A percentile compares a stretch with the other conserved stretches of the same genome.
Conservation (phyloP, 768 basidiomycete genomes). For the Termitomyces sp. region DNA sequence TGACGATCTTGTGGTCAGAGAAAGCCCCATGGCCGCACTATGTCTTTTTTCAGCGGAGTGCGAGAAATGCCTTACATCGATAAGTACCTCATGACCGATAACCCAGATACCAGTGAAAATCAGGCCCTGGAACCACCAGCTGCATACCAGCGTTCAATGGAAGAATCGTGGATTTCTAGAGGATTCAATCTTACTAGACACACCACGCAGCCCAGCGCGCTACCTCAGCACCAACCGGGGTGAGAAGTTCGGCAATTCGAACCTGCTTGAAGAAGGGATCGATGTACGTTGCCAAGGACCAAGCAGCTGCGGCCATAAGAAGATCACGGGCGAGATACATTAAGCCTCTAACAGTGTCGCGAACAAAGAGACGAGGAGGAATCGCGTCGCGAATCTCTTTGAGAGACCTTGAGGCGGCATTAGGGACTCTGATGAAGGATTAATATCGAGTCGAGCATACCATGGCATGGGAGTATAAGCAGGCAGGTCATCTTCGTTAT, state of each 20-base stretch:
- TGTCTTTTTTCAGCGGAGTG: background rate
- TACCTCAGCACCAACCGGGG: conserved; percentile 35
- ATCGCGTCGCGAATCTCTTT: conserved; percentile 51
- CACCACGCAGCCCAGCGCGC: conserved; percentile 44
- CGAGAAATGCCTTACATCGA: background rate
- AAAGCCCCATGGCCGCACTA: conserved; percentile 60
- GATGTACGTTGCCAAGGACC: conserved; percentile 42
- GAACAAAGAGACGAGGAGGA: conserved; percentile 42
- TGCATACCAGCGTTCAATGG: conserved; percentile 18
- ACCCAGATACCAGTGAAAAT: conserved; percentile 60
- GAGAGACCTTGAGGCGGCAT: conserved; percentile 34
- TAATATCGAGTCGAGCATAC: conserved; percentile 24
- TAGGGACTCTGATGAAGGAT: background rate
- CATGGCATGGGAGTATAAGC: conserved; percentile 46
- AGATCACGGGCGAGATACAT: conserved; percentile 48
- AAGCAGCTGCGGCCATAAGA: conserved; percentile 38
- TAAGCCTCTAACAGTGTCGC: conserved; percentile 40
- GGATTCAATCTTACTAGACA: conserved; percentile 37
- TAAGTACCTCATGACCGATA: conserved; percentile 51
- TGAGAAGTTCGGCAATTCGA: conserved; percentile 22
- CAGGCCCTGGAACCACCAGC: conserved; percentile 63
- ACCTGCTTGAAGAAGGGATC: conserved; percentile 39
- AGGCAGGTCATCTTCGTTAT: conserved; percentile 41
- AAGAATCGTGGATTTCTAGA: background rate
- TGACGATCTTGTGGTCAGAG: conserved; percentile 45